Conservation (phyloP, 2,329 filamentous ascomycete genomes). For the Colletotrichum higginsianum region DNA sequence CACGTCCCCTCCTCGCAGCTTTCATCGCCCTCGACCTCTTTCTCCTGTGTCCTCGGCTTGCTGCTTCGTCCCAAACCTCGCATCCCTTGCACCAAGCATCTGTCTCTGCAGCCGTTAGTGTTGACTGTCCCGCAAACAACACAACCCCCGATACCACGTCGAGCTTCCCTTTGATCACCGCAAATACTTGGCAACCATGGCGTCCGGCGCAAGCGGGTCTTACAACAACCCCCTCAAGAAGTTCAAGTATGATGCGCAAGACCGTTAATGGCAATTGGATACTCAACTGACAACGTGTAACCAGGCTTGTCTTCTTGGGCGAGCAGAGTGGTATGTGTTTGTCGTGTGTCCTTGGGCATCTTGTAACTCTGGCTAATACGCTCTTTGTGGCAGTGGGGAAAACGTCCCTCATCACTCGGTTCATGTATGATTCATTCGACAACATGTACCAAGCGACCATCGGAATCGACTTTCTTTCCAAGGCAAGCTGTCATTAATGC, state of each 20-base stretch:
- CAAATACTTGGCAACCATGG: conserved; percentile 69
- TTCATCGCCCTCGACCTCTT: conserved; percentile 30
- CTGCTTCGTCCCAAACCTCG: neutral
- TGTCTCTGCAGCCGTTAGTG: conserved; percentile 22
- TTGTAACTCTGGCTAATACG: conserved; percentile 11
- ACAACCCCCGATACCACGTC: conserved; percentile 38
- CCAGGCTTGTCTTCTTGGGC: conserved; percentile 94
- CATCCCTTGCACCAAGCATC: conserved; percentile 29
- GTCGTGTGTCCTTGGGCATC: conserved; percentile 29
- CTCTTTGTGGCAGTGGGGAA: conserved; percentile 81
- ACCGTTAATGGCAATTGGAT: neutral
- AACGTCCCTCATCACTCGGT: conserved; percentile 97
- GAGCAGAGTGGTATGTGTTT: conserved; percentile 93
- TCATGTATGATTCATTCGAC: conserved; percentile 99
- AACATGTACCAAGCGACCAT: conserved; percentile 99
- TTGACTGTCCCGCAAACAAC: conserved; percentile 9
- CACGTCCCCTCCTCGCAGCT: conserved; percentile 20
- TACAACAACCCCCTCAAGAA: conserved; percentile 99
- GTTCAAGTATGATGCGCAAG: conserved; percentile 82
- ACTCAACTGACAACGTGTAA: conserved; percentile 44
- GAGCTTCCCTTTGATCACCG: conserved; percentile 30
- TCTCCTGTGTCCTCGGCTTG: neutral
- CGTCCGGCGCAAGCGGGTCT: conserved; percentile 79
- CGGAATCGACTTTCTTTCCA: conserved; percentile 98
- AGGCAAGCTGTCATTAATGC: conserved; percentile 70